Evolutionary conservation across 2,329 filamentous ascomycete species (phyloP), one percentile per base, ranked within the genome.

Genomic region (Lecanicillium sp.): DNA sequence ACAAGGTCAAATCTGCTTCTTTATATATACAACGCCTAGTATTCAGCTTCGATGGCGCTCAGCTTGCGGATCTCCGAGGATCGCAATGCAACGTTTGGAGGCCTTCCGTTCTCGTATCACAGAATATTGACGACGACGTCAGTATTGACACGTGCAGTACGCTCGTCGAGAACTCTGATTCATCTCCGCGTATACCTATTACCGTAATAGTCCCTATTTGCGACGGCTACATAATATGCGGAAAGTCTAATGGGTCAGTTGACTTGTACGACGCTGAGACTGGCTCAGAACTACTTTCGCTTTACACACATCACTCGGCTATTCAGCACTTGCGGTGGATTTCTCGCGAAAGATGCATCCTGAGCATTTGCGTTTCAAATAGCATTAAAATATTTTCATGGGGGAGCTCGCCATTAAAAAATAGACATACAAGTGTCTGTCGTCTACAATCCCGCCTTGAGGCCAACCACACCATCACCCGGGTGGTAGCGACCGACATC

Each of bases 31-130:
- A 52, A 34, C 45, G 54, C 19, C 43, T 63, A 4, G 42, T 45
- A n/a, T 62, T 62, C 31, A 45, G 47, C 22, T 44, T 37, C 29
- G 58, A 64, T 38, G 47, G 51, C 37, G 46, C 54, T 12, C 55
- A 45, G n/a, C 48, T 64, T 38, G 45, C 48, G 5, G 62, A 64
- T 39, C 53, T 63, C 17, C 44, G 59, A 42, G 55, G 53, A 4
- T 41, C 50, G 2, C 54, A 60, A 38, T 62, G 57, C 45, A 58
- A 51, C 30, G 52, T 64, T 32, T 64, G 60, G 62, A 54, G 62
- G 38, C 57, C 60, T 2, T 42, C 44, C 17, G 47, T 45, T 11
- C 45, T 57, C 9, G 38, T 57, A 29, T 40, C 50, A 19, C 52
- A 54, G 20, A 35, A 46, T 8, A 22, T 52, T 9, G 45, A 42